Base-by-base conservation (phyloP, 352 stramenopile genomes). In the Thalassiosira hispida region DNA sequence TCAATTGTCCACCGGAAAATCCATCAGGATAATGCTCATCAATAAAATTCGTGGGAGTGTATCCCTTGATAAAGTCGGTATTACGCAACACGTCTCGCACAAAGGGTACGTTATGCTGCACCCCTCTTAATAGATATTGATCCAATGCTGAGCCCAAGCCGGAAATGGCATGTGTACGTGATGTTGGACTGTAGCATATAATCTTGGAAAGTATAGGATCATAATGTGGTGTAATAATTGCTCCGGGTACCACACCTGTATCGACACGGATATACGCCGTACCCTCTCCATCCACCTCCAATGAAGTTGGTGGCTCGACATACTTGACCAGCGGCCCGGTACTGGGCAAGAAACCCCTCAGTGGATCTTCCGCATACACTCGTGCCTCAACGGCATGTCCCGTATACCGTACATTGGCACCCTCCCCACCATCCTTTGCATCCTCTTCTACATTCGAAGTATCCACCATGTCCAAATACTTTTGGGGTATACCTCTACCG, bases 21-120 rank as follows among this genome's bases (percentile, higher is more conserved):
- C 96, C 96, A 20, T 98, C 95, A 0, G 97, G 96, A 77, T 98
- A 99, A 80, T 99, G 94, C 60, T 96, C 90, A 4, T 88, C 91
- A 68, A 99, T 98, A 77, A 98, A 99, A 51, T 97, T 96, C 53
- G 97, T 99, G n/a, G 96, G 97, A 77, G 98, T 98, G 18, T 97
- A 93, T 56, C 97, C 97, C 20, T 79, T 90, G 22, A 91, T 81
- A 79, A 98, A 98, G 5, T 81, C 90, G 29, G 88, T 85, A 82
- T 98, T 95, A 9, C 96, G 90, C 68, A 95, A 94, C 3, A 98
- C 94, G 77, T 98, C 95, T 57, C 95, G 91, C 16, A 98, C 83
- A 78, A 99, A 98, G 25, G 91, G 90, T 0, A 97, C 87, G 87
- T 99, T 99, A 87, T 98, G 96, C 47, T 90, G 89, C 2, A 98